phyloP scores from a whole-genome alignment of 2,329 filamentous ascomycete species.

The Alternaria incomplexa region DNA sequence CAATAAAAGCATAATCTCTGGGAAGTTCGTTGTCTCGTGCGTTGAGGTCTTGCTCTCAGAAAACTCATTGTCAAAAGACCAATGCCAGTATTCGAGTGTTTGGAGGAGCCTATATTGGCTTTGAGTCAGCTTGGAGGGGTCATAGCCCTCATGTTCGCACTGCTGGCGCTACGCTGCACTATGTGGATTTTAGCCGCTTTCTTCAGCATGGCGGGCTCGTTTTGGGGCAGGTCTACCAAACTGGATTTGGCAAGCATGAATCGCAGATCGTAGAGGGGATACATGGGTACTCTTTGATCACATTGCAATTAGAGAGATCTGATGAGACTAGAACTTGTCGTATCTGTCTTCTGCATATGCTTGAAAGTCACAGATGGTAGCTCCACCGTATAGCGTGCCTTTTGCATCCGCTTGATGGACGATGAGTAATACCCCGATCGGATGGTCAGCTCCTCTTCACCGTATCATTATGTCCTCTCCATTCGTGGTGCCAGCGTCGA shows the following conservation, averaged over 20 bases:
- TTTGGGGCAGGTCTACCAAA: slow-evolving; percentile 79
- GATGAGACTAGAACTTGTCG: neutral
- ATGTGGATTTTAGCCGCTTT: slow-evolving; percentile 83
- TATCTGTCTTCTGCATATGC: neutral
- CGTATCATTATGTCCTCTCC: no score
- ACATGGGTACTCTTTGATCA: neutral
- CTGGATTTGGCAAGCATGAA: slow-evolving; percentile 64
- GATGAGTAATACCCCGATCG: no score
- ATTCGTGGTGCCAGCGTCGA: no score
- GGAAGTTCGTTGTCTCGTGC: neutral
- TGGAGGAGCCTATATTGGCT: slow-evolving; percentile 35
- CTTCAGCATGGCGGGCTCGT: slow-evolving; percentile 85
- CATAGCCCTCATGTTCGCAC: slow-evolving; percentile 70
- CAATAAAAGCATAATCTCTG: no score
- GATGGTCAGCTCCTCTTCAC: no score
- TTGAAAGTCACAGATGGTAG: neutral
- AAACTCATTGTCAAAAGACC: no score
- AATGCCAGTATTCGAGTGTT: no score
- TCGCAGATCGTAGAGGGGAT: neutral
- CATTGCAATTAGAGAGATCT: neutral
- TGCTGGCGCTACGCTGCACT: slow-evolving; percentile 70
- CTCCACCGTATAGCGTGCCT: neutral
- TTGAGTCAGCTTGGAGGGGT: slow-evolving; percentile 70
- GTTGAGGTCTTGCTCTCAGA: neutral
- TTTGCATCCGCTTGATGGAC: no score